phyloP scores from a whole-genome alignment of 2,329 filamentous ascomycete genomes.

The Fusarium oligoseptatum region DNA sequence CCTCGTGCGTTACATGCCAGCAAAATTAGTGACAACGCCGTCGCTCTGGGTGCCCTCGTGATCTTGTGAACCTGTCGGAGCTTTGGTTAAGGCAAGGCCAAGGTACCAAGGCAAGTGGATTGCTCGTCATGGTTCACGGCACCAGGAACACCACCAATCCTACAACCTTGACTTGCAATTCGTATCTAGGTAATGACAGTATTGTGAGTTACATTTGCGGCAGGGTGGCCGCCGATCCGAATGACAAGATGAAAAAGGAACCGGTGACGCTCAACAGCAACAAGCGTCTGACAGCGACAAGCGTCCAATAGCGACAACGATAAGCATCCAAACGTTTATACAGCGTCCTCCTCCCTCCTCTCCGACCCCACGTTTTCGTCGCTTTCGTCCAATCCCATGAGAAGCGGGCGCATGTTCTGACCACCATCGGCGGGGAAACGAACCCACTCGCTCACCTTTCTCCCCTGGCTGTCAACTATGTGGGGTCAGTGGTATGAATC shows the following conservation, averaged over 20 bases:
- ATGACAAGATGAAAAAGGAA: neutral
- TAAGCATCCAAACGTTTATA: too few relatives aligned
- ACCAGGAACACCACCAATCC: neutral
- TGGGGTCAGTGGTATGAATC: neutral
- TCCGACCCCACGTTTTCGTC: neutral
- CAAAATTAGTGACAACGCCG: neutral
- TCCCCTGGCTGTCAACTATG: neutral
- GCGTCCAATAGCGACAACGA: neutral
- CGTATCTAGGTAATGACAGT: neutral
- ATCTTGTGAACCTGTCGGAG: neutral
- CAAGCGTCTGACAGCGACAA: neutral
- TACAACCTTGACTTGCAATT: neutral
- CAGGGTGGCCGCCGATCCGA: neutral
- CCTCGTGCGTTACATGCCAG: neutral
- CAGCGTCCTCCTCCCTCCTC: too few relatives aligned
- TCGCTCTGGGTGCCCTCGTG: neutral
- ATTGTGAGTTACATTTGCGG: neutral
- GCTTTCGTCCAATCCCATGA: neutral
- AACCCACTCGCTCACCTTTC: neutral
- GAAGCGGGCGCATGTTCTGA: neutral
- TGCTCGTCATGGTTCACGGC: too few relatives aligned
- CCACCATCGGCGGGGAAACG: neutral
- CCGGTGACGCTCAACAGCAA: neutral
- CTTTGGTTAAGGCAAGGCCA: neutral
- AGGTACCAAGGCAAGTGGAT: neutral